Percentiles rank a stretch among this genome's conserved stretches.
Conservation (phyloP, 768 basidiomycete species). For the Calocera cornea region DNA sequence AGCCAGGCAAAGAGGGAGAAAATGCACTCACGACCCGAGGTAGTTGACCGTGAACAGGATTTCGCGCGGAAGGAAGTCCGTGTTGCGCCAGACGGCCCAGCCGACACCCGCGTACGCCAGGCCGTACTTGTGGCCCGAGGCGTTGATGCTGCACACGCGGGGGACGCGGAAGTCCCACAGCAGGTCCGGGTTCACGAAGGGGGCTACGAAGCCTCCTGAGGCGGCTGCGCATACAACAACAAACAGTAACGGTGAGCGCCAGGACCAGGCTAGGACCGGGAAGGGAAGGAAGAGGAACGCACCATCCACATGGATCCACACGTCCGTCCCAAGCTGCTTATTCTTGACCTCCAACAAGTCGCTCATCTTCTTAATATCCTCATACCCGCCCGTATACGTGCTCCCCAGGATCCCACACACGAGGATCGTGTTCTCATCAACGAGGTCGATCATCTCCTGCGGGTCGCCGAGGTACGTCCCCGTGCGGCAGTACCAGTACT, state of each 20-base stretch:
- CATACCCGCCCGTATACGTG: conserved; percentile 6
- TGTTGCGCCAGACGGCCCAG: conserved; percentile 22
- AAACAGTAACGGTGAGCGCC: background rate
- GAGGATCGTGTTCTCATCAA: conserved; percentile 26
- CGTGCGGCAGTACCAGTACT: conserved; percentile 18
- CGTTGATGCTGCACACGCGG: conserved; percentile 26
- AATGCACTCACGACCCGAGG: background rate
- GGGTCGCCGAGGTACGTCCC: conserved; percentile 23
- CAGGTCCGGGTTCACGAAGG: conserved; percentile 20
- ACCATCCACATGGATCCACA: conserved; percentile 30
- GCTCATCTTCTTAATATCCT: background rate
- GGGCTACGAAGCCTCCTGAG: conserved; percentile 26
- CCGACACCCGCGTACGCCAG: conserved; percentile 20
- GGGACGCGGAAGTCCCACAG: conserved; percentile 22
- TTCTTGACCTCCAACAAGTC: conserved; percentile 23
- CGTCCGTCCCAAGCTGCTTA: conserved; percentile 21
- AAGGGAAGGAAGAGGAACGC: background rate
- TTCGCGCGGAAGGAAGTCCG: conserved; percentile 23
- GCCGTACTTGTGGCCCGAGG: conserved; percentile 20
- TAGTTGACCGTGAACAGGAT: conserved; percentile 22
- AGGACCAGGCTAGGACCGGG: too few species aligned
- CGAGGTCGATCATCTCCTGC: conserved; percentile 21
- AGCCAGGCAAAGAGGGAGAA: background rate
- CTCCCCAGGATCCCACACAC: conserved; percentile 20
- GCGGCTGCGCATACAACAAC: conserved; percentile 14